These are phyloP conservation scores for Lentinula raphanica DNA, from an alignment of 768 basidiomycete species.

Conservation along the genomic window DNA sequence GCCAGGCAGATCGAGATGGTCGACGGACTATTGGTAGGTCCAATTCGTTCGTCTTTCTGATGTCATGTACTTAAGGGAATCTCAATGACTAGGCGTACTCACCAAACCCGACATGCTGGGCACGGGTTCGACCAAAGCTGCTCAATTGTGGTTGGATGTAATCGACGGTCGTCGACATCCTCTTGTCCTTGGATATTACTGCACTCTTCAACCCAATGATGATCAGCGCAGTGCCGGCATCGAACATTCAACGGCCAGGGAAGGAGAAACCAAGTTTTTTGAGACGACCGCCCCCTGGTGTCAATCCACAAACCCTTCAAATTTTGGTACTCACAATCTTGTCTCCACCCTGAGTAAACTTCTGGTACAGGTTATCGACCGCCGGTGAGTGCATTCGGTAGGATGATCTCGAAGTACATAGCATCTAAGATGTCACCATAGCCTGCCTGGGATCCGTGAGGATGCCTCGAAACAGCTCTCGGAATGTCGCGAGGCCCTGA, in stretches of 20 bases:
- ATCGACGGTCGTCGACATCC: conserved; percentile 33
- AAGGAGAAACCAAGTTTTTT: conserved; percentile 32
- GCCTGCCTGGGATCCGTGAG: conserved; percentile 21
- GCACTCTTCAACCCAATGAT: conserved; percentile 38
- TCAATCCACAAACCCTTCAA: conserved; percentile 14
- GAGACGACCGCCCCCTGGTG: conserved; percentile 30
- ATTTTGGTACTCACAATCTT: conserved; percentile 33
- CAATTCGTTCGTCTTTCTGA: neutral
- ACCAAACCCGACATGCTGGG: conserved; percentile 47
- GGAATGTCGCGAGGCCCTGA: conserved; percentile 20
- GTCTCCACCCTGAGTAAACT: conserved; percentile 28
- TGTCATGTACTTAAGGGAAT: too few relatives aligned
- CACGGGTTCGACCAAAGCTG: conserved; percentile 17
- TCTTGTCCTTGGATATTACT: conserved; percentile 37
- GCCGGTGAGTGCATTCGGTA: conserved; percentile 14
- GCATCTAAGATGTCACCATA: neutral
- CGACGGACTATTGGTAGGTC: conserved; percentile 44
- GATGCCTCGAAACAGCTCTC: conserved; percentile 22
- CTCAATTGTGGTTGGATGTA: conserved; percentile 36
- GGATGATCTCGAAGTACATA: neutral
- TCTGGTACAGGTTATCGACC: conserved; percentile 30
- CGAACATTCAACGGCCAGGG: conserved; percentile 26
- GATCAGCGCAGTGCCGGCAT: conserved; percentile 26
- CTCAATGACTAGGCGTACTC: conserved; percentile 36
- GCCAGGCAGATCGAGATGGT: conserved; percentile 39